Percentiles rank a stretch among this genome's conserved stretches.
Conservation (phyloP, 1,284 basidiomycete genomes). For the Bjerkandera adusta region DNA sequence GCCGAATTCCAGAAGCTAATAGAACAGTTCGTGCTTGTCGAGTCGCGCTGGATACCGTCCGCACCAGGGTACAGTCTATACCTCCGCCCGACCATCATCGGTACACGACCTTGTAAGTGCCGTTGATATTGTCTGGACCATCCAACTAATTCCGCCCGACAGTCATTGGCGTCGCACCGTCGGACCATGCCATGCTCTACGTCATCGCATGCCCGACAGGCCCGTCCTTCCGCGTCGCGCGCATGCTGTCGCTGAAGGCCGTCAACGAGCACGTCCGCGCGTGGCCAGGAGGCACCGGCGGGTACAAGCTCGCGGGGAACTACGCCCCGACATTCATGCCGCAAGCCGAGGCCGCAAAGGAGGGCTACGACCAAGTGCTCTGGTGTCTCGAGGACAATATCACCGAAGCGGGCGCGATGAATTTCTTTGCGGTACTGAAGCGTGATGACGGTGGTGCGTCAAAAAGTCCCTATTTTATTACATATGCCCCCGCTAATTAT, state of each 20-base stretch:
- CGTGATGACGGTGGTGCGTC: constrained; percentile 43
- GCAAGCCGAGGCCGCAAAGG: constrained; percentile 56
- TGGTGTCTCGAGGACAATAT: constrained; percentile 46
- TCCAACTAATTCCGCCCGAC: background rate
- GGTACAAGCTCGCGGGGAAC: constrained; percentile 66
- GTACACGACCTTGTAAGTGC: constrained; percentile 61
- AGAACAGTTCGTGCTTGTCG: constrained; percentile 63
- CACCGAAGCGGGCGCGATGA: constrained; percentile 61
- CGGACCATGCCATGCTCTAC: constrained; percentile 70
- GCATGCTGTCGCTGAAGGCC: constrained; percentile 71
- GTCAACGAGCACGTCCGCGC: constrained; percentile 69
- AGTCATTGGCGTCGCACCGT: constrained; percentile 68
- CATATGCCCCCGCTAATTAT: no score
- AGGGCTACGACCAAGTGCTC: constrained; percentile 72
- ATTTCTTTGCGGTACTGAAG: constrained; percentile 55
- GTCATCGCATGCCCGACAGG: constrained; percentile 67
- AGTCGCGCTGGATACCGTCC: constrained; percentile 75
- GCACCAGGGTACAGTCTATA: constrained; percentile 73
- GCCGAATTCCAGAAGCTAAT: constrained; percentile 67
- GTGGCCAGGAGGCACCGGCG: constrained; percentile 82
- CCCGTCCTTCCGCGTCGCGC: constrained; percentile 70
- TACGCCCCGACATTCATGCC: constrained; percentile 70
- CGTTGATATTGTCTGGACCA: no score
- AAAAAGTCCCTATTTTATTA: no score
- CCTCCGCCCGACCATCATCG: constrained; percentile 81